Evolutionary conservation across 108 stramenopile genomes (phyloP).

Genomic region (Cyclostephanos tholiformis): DNA sequence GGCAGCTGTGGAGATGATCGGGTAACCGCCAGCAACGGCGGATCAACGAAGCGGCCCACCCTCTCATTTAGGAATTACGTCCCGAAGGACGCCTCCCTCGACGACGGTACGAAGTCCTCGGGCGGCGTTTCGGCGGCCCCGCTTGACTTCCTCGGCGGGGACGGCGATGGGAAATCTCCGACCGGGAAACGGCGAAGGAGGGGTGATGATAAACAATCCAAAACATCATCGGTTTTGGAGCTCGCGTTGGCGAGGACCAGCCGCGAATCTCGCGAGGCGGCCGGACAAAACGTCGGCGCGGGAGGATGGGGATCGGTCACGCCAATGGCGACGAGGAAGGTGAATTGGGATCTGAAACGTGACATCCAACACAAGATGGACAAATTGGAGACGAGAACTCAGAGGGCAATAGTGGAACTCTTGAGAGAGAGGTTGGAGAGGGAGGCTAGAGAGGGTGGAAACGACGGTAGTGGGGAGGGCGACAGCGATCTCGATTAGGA

Average conservation of each 20-base stretch:
- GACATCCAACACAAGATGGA: slow-evolving; percentile 73
- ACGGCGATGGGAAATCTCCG: not conserved
- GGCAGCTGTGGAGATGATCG: slow-evolving; percentile 11
- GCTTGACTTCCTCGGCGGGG: not conserved
- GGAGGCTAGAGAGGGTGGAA: slow-evolving; percentile 58
- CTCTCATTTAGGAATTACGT: slow-evolving; percentile 73
- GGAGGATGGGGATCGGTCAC: slow-evolving; percentile 31
- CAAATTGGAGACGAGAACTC: slow-evolving; percentile 73
- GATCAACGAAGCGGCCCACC: slow-evolving; percentile 26
- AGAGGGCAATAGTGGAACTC: slow-evolving; percentile 75
- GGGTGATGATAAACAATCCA: slow-evolving; percentile 10
- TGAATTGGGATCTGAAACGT: slow-evolving; percentile 89
- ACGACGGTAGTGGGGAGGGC: not conserved
- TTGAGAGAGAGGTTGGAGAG: slow-evolving; percentile 68
- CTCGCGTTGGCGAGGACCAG: slow-evolving; percentile 61
- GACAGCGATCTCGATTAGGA: slow-evolving; percentile 53
- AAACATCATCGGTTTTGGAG: slow-evolving; percentile 54
- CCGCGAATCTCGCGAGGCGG: slow-evolving; percentile 45
- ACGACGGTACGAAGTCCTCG: too few species aligned
- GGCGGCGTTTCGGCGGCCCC: slow-evolving; percentile 7
- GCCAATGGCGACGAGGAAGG: slow-evolving; percentile 66
- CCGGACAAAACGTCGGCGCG: slow-evolving; percentile 32
- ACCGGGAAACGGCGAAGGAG: slow-evolving; percentile 38
- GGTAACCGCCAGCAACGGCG: slow-evolving; percentile 12
- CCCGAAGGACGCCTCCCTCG: slow-evolving; percentile 56